Conservation (phyloP, 805 yeast genomes). For the Candida argentea region DNA sequence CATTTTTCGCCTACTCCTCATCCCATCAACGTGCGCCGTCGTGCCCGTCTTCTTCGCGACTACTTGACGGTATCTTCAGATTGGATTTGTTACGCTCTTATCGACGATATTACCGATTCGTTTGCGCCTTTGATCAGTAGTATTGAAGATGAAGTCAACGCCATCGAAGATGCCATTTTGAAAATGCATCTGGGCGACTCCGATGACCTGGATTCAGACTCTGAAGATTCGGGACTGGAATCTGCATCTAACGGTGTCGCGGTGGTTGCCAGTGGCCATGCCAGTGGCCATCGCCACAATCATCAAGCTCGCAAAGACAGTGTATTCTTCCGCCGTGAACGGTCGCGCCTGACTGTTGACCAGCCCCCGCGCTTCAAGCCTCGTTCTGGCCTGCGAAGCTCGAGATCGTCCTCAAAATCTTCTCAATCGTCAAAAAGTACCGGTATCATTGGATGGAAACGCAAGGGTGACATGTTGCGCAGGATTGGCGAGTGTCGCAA, state of each 20-base stretch:
- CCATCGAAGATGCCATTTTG: slow-evolving; percentile 87
- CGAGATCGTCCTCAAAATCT: slow-evolving; percentile 1
- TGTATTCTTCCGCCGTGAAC: slow-evolving; percentile 22
- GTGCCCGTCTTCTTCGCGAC: slow-evolving; percentile 81
- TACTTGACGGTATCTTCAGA: slow-evolving; percentile 86
- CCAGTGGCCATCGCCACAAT: slow-evolving; percentile 3
- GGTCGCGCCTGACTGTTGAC: slow-evolving; percentile 32
- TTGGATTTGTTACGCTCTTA: slow-evolving; percentile 94
- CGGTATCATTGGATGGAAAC: slow-evolving; percentile 53
- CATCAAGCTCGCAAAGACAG: slow-evolving; percentile 5
- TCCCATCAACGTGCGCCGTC: slow-evolving; percentile 88
- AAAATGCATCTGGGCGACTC: slow-evolving; percentile 69
- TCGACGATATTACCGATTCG: slow-evolving; percentile 95
- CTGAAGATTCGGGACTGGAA: slow-evolving; percentile 11
- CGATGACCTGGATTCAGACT: slow-evolving; percentile 25
- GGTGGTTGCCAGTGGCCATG: slow-evolving; percentile 1
- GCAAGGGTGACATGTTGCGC: slow-evolving; percentile 90
- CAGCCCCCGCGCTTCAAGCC: slow-evolving; percentile 1
- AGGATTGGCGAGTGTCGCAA: slow-evolving; percentile 93
- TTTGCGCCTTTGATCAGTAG: slow-evolving; percentile 94
- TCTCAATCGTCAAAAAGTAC: slow-evolving; percentile 8
- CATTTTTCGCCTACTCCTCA: slow-evolving; percentile 95
- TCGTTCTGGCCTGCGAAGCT: slow-evolving; percentile 1
- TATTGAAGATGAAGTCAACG: slow-evolving; percentile 88
- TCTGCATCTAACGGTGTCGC: too few species aligned